Base-by-base conservation (phyloP, 352 stramenopile genomes). In the Pythium graminicola region DNA sequence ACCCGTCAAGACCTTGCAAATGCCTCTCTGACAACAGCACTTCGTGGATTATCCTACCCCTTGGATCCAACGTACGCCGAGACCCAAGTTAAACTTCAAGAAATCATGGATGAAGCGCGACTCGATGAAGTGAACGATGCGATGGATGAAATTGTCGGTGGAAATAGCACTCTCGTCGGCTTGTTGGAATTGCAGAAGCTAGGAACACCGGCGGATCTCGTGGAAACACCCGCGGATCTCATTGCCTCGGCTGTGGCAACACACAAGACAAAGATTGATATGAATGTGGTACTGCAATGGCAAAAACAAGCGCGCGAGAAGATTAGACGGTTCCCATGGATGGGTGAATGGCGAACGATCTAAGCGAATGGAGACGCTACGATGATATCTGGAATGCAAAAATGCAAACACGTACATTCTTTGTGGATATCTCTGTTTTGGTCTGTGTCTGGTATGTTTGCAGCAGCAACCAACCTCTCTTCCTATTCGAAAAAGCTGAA, bases 81-180 rank as follows among this genome's bases (percentile, higher is more conserved):
- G 38, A 56, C 81, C 33, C 68, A 78, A 48, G 57, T 60, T 8
- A 72, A 69, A 17, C 53, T 93, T 24, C 62, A 76, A 14, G 68
- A 57, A 23, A 64, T 87, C 33, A 78, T 93, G 28, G 68, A 91
- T 38, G 64, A 89, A 67, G 81, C 80, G 6, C 73, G 81, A 29
- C 62, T 89, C 41, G 73, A 92, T 44, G 76, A 91, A 60, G 60
- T 94, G 20, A 89, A 94, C 53, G 81, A 92, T 48, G 64, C 72
- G 41, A 89, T 94, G 69, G 36, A 47, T 33, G 75, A 94, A 48
- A 73, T 92, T 38, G 59, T 89, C 10, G 70, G 72, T 4, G 60
- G 55, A 19, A 67, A 86, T 6, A 16, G 33, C 14, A 57, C 72
- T 2, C 28, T 88, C 5, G 49, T 90, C n/a, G 62, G 70, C 22